A percentile compares a stretch with the other conserved stretches of the same genome.
Conservation (phyloP, 2,329 filamentous ascomycete genomes). For the Neurospora sp. region DNA sequence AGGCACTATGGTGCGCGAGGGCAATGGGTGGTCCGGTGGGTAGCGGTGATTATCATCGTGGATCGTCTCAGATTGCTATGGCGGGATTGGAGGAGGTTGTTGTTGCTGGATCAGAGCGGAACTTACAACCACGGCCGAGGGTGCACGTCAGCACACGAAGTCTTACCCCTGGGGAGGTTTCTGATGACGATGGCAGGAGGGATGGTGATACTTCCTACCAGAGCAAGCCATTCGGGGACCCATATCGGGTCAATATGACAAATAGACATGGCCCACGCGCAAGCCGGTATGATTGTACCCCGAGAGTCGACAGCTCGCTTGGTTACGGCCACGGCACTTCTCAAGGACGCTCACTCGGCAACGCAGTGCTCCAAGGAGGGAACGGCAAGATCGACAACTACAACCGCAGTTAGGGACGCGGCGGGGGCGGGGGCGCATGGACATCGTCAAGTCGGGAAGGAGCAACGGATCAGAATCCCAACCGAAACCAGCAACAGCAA, state of each 20-base stretch:
- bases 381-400: neutral
- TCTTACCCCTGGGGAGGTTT: neutral
- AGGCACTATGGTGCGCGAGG: constrained; percentile 2
- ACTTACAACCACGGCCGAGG: neutral
- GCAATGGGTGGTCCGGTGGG: neutral
- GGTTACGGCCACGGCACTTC: neutral
- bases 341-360: neutral
- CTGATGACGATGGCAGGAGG: neutral
- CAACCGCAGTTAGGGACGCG: constrained; percentile 10
- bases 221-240: neutral
- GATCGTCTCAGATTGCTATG: neutral
- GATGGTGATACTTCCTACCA: neutral
- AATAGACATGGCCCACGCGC: neutral
- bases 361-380: neutral
- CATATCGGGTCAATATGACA: neutral
- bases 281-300: neutral
- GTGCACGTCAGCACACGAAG: neutral
- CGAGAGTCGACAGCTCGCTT: neutral
- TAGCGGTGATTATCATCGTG: neutral
- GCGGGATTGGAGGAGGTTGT: neutral
- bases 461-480: neutral
- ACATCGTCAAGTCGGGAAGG: neutral
- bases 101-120: neutral
- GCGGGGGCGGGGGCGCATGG: neutral
- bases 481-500: neutral